A percentile compares a stretch with the other conserved stretches of the same genome.
Conservation (phyloP, 805 yeast species). For the Candida sphagnicola region DNA sequence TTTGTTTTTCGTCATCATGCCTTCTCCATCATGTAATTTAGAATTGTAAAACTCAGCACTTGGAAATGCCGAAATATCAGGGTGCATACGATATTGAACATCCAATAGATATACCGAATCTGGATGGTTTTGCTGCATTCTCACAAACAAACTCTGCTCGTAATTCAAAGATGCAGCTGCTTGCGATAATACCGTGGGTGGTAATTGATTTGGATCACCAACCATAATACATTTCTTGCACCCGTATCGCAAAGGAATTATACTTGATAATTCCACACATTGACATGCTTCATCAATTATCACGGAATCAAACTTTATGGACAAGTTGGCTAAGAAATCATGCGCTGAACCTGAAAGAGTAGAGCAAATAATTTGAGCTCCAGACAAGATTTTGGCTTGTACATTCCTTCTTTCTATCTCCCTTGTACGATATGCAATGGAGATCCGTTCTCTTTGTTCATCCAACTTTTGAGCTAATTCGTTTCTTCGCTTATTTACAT, state of each 20-base stretch:
- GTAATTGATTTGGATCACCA: constrained; percentile 97
- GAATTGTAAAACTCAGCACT: constrained; percentile 77
- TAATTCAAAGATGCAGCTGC: constrained; percentile 76
- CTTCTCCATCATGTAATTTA: constrained; percentile 70
- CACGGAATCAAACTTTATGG: constrained; percentile 82
- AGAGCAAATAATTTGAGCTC: constrained; percentile 84
- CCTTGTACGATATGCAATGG: constrained; percentile 64
- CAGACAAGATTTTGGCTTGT: constrained; percentile 66
- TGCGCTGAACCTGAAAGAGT: constrained; percentile 95
- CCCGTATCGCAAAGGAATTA: constrained; percentile 90
- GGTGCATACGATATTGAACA: constrained; percentile 98
- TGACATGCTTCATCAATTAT: constrained; percentile 97
- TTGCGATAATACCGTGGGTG: constrained; percentile 92
- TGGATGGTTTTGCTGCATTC: constrained; percentile 74
- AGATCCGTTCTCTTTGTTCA: constrained; percentile 69
- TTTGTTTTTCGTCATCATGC: constrained; percentile 54
- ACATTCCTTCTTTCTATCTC: constrained; percentile 74
- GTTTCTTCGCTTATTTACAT: constrained; percentile 57
- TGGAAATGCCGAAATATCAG: constrained; percentile 83
- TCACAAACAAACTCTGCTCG: constrained; percentile 88
- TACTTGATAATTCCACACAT: constrained; percentile 86
- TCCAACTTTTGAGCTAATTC: constrained; percentile 72
- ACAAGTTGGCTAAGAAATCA: constrained; percentile 70
- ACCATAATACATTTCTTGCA: constrained; percentile 91
- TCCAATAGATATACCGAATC: constrained; percentile 68